Base-by-base conservation (phyloP, 139 green algal species). In the Zygnema cylindricum region DNA sequence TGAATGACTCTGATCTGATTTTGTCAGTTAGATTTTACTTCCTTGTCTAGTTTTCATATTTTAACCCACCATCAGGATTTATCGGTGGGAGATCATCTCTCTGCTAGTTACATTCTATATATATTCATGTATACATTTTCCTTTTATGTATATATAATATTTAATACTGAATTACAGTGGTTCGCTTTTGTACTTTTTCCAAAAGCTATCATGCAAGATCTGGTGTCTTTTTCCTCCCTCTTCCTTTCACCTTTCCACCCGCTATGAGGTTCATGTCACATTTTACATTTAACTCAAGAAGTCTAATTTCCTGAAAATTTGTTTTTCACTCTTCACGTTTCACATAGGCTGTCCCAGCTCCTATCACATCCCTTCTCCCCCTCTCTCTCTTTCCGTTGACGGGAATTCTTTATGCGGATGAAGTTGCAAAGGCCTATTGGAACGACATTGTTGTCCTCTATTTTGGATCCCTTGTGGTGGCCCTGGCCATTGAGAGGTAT, bases 371-470 rank as follows among this genome's bases (percentile, higher is more conserved):
- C 1, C 76, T 89, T 32, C 84, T 89, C 2, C 84, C 84, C 69
- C 75, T 89, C 2, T 16, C 36, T 2, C n/a, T 89, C 2, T 77
- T 89, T 16, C 84, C 84, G 7, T 3, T 89, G 2, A 21, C 76
- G 32, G 84, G 84, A 42, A 87, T 89, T 38, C 38, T 89, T 38
- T 3, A 7, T 38, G 2, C 69, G 36, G 75, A 89, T 39, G 76
- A 89, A 11, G 76, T 89, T 11, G 69, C 84, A 32, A 55, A 42
- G 2, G 76, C 84, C 1, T 89, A 89, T 22, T 76, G 75, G 32
- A 89, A 89, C 43, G 84, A 89, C 77, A 89, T 77, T 38, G 30
- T 81, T 7, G 77, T 89, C 25, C 77, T 89, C 2, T 89, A 82
- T 23, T 77, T 89, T 42, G 81, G 84, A 35, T 89, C 84, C 38